Evolutionary conservation across 495 filamentous ascomycete species (phyloP), one percentile per base, ranked within the genome.

Genomic region (Penicillium psychrofluorescens): DNA sequence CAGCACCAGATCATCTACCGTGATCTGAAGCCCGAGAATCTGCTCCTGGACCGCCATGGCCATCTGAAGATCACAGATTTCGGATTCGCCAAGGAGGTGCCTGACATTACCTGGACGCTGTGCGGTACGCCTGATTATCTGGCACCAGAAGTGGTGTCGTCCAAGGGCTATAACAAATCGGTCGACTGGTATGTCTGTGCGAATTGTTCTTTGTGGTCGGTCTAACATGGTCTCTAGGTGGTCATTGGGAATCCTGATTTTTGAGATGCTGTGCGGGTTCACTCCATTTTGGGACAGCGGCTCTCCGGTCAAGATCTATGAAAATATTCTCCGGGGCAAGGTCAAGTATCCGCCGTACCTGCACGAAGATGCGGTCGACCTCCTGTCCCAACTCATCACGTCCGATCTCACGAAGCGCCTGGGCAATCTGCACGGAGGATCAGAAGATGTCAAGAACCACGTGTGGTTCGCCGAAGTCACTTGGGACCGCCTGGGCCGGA

Each of bases 61-160:
- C 92, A 98, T 63, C 68, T 98, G 44, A 97, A 97, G 68, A 97
- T 98, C 52, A 97, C 94, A 16, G 92, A 98, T 73, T 98, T 98
- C 66, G 92, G 92, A 1, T 97, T 98, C 58, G 94, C 94, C 15
- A 98, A 98, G 71, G 86, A 92, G 49, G 94, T 97, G 29, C 91
- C 90, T 13, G 92, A 98, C 71, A 96, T 96, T 64, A 98, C 92
- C 12, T 97, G 94, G 94, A 98, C 92, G 29, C 75, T 98, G 22
- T 98, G 92, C 62, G 92, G 92, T 43, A 98, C 92, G 14, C 92
- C 92, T n/a, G 92, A 98, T 67, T 98, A 98, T 61, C 78, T 98
- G 31, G 92, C 92, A 1, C 92, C 92, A 1, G 92, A 98, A 63
- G 94, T 98, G 11, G 94, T 98, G 11, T 84, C 88, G 14, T 92